A percentile compares a stretch with the other conserved stretches of the same genome.
These are phyloP conservation scores for Gyromitra esculenta DNA, from an alignment of 2,329 filamentous ascomycete genomes.

Conservation along the genomic window DNA sequence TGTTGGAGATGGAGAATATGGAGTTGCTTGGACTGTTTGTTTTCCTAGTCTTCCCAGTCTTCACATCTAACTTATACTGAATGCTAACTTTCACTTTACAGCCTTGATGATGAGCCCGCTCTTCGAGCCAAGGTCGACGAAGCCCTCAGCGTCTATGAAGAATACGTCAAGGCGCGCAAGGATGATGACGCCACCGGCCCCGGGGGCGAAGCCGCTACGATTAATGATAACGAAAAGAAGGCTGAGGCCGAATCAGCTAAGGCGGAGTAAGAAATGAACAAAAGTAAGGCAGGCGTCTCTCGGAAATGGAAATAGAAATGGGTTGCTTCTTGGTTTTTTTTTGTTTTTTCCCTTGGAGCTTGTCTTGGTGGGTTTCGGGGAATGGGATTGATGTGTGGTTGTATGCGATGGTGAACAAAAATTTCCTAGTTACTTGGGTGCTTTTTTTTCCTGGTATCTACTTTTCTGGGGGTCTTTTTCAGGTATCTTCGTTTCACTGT, in stretches of 20 bases:
- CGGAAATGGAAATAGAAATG: constrained; percentile 51
- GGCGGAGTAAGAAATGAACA: constrained; percentile 46
- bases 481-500: constrained; percentile 51
- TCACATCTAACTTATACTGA: constrained; percentile 2
- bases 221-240: constrained; percentile 49
- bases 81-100: constrained; percentile 60
- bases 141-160: constrained; percentile 95
- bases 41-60: constrained; percentile 30
- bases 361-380: constrained; percentile 47
- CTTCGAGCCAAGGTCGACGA: constrained; percentile 97
- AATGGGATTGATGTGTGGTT: constrained; percentile 21
- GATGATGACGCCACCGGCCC: constrained; percentile 60
- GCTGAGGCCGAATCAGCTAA: constrained; percentile 39
- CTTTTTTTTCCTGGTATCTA: constrained; percentile 50
- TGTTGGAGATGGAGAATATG: constrained; percentile 97
- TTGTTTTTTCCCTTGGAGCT: constrained; percentile 50
- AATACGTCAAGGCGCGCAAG: constrained; percentile 90
- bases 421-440: constrained; percentile 48
- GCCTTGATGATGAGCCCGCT: constrained; percentile 87
- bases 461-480: constrained; percentile 43
- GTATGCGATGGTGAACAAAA: constrained; percentile 44
- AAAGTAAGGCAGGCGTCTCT: constrained; percentile 49
- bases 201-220: constrained; percentile 29
- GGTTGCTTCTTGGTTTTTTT: constrained; percentile 48
- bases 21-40: constrained; percentile 97